These are phyloP conservation scores for Vigna reflexopilosa DNA, from an alignment of 306 rosid genomes.

Conservation along the genomic window DNA sequence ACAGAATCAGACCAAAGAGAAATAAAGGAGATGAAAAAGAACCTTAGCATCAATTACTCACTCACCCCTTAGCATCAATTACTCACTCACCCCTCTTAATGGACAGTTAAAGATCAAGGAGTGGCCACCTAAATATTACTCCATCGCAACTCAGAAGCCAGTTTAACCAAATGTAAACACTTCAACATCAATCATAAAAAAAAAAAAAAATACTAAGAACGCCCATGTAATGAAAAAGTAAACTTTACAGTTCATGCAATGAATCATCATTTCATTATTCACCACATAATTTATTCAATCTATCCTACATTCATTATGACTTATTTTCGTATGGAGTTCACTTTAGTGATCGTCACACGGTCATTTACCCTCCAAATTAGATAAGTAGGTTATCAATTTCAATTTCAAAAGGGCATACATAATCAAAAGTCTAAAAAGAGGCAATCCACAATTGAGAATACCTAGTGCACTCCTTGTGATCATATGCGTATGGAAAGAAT, in stretches of 20 bases:
- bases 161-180: conserved; percentile 10
- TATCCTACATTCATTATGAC: neutral
- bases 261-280: neutral
- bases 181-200: conserved; percentile 11
- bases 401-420: neutral
- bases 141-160: neutral
- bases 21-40: neutral
- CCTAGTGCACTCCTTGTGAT: neutral
- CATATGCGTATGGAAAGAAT: neutral
- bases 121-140: neutral
- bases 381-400: neutral
- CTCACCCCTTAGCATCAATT: conserved; percentile 12
- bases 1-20: conserved; percentile 25
- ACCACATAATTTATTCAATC: neutral
- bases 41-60: conserved; percentile 11
- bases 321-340: conserved; percentile 19
- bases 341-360: neutral
- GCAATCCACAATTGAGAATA: neutral
- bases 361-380: conserved; percentile 4
- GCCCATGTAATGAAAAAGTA: neutral
- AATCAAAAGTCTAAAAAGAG: neutral
- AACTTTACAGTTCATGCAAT: neutral
- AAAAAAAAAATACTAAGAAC: neutral
- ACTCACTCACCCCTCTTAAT: conserved; percentile 8
- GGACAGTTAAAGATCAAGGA: conserved; percentile 26